Evolutionary conservation across 164 flowering plant genomes (phyloP).

Genomic region (Magnolia kwangsiensis): DNA sequence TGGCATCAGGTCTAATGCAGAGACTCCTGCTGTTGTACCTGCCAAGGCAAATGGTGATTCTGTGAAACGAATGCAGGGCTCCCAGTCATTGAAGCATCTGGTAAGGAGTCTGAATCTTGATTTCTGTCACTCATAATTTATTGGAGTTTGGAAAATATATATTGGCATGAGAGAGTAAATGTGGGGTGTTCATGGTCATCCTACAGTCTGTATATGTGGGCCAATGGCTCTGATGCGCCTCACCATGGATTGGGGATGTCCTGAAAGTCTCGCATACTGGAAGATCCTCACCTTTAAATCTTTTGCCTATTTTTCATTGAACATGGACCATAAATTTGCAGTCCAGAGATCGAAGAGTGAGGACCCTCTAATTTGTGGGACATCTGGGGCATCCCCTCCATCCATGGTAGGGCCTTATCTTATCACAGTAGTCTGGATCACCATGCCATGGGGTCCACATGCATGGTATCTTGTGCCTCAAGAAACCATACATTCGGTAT

Average conservation of each 20-base stretch:
- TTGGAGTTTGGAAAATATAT: not conserved
- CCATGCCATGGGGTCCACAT: not conserved
- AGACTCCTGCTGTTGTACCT: slow-evolving; percentile 29
- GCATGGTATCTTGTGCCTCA: not conserved
- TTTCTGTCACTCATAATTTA: not conserved
- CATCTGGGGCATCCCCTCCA: not conserved
- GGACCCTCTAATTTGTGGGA: not conserved
- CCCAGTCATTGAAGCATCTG: slow-evolving; percentile 63
- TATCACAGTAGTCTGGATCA: not conserved
- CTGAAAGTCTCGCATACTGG: too few relatives aligned
- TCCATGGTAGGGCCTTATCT: not conserved
- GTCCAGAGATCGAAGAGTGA: not conserved
- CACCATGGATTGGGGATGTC: too few relatives aligned
- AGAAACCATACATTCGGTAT: not conserved
- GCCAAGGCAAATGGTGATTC: slow-evolving; percentile 45
- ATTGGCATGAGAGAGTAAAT: not conserved
- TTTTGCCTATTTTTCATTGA: too few relatives aligned
- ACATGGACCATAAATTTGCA: not conserved
- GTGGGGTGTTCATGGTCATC: not conserved
- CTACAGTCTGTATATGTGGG: not conserved
- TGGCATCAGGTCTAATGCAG: slow-evolving; percentile 45
- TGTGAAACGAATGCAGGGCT: slow-evolving; percentile 42
- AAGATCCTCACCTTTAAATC: too few relatives aligned
- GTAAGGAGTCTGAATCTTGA: slow-evolving; percentile 26
- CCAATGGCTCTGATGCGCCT: not conserved